Base-by-base conservation (phyloP, 768 basidiomycete species). In the Phanerodontia chrysosporium region DNA sequence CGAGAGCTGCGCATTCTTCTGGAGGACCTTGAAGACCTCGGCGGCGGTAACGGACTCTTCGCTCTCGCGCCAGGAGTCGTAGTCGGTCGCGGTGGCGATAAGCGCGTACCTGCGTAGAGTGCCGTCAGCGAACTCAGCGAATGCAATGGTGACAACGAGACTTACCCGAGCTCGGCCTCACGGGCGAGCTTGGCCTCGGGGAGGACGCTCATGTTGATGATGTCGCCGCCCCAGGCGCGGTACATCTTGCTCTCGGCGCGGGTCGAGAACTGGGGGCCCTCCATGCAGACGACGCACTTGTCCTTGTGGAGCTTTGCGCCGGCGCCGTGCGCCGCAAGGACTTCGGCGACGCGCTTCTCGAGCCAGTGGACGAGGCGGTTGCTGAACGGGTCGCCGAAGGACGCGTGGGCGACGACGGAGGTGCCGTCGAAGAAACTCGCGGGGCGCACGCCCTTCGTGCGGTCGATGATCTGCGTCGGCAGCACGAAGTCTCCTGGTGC, bases 181-280 rank as follows among this genome's bases (percentile, higher is more conserved):
- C 95, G 78, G 2, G 96, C 96, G 44, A 98, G 80, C 77, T 98
- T 98, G n/a, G 95, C 86, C 75, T 99, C 96, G 1, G 97, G 97
- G 27, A 98, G 76, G 42, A 91, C 91, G 59, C 91, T 96, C 96
- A 99, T 99, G 73, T 98, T 95, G 75, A 96, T 95, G 69, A 96
- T 75, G 72, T 96, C 92, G 6, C 85, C 92, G 9, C 96, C 96
- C 90, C 92, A 95, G 49, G 81, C 79, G 22, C 94, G 81, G 72
- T 98, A 97, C 95, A 97, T 94, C 66, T 82, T 66, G 67, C 92
- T 95, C 81, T 99, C 96, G 18, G 96, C 96, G 36, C 96, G 78
- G n/a, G 96, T 99, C 57, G 94, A 96, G 79, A 99, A 99, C 74
- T 95, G 94, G 30, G 91, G 91, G 51, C 95, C 95, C 70, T 98